phyloP scores from a whole-genome alignment of 2,329 filamentous ascomycete species.

The Arthrocladium fulminans region DNA sequence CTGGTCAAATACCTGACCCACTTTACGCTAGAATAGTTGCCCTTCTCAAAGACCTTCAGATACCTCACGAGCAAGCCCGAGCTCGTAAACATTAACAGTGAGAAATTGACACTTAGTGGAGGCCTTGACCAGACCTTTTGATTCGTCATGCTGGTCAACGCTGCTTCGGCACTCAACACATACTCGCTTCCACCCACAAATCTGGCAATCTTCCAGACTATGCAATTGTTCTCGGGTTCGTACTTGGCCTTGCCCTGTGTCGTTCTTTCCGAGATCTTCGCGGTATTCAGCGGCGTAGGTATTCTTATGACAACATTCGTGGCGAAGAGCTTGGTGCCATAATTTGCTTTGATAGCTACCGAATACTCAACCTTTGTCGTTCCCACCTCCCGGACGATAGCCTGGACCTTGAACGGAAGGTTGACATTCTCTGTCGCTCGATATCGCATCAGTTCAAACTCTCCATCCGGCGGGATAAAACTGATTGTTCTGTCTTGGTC shows the following conservation, averaged over 20 bases:
- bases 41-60: conserved; percentile 98
- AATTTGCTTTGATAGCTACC: conserved; percentile 95
- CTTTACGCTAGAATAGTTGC: conserved; percentile 96
- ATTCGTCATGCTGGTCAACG: conserved; percentile 92
- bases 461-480: conserved; percentile 91
- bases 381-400: conserved; percentile 94
- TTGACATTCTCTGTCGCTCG: conserved; percentile 98
- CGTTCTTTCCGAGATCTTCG: conserved; percentile 82
- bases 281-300: conserved; percentile 92
- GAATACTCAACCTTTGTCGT: conserved; percentile 98
- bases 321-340: conserved; percentile 89
- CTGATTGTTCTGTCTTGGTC: conserved; percentile 94
- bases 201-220: conserved; percentile 97
- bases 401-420: conserved; percentile 95
- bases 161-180: conserved; percentile 86
- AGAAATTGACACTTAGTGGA: conserved; percentile 84
- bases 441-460: conserved; percentile 98
- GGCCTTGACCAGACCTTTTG: conserved; percentile 95
- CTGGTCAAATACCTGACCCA: conserved; percentile 99
- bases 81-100: conserved; percentile 94
- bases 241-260: conserved; percentile 97
- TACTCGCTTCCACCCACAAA: conserved; percentile 98
- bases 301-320: conserved; percentile 93
- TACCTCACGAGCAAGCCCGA: conserved; percentile 87
- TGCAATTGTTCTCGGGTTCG: conserved; percentile 94